Evolutionary conservation across 1,284 basidiomycete genomes (phyloP).

Genomic region (Apiotrichum sp.): DNA sequence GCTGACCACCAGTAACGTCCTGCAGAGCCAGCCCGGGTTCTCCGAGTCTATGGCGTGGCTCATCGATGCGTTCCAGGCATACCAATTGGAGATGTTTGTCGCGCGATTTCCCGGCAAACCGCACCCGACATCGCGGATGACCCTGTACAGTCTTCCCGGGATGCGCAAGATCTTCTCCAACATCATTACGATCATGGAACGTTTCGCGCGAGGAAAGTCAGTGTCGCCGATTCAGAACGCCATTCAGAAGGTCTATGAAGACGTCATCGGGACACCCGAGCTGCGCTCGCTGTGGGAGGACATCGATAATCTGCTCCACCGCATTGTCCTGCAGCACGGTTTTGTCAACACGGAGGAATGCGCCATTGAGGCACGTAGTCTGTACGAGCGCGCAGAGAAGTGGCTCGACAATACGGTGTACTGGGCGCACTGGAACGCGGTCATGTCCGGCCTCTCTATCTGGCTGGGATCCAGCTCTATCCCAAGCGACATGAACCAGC

Average conservation of each 20-base stretch:
- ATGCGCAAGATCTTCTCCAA: constrained; percentile 6
- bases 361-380: background rate
- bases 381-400: background rate
- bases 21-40: constrained; percentile 9
- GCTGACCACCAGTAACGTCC: background rate
- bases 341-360: constrained; percentile 4
- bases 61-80: constrained; percentile 12
- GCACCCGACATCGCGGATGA: background rate
- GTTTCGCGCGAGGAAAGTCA: constrained; percentile 9
- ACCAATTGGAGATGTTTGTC: constrained; percentile 6
- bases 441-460: background rate
- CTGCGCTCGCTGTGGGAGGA: background rate
- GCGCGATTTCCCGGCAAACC: background rate
- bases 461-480: constrained; percentile 2
- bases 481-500: background rate
- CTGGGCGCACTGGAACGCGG: constrained; percentile 13
- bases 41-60: constrained; percentile 13
- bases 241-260: constrained; percentile 9
- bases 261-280: background rate
- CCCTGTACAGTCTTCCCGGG: background rate
- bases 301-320: constrained; percentile 3
- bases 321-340: constrained; percentile 5
- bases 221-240: constrained; percentile 6
- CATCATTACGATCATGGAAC: constrained; percentile 6
- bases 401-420: constrained; percentile 9